These are phyloP conservation scores for Plasmodium reichenowi DNA, from an alignment of 169 alveolate species.

Conservation along the genomic window DNA sequence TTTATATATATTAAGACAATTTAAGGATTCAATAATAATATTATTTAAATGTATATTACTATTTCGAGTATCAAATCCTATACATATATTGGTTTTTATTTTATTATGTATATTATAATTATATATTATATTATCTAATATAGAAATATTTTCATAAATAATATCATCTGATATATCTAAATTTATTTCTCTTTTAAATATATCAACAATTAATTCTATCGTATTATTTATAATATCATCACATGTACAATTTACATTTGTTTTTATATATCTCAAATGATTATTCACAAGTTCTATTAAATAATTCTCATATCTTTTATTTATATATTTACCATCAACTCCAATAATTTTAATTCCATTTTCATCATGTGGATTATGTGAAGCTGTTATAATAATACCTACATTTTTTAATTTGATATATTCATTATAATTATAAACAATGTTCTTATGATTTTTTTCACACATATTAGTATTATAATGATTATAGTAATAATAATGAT, in stretches of 20 bases:
- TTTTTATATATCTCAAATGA: constrained; percentile 49
- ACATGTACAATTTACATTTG: constrained; percentile 24
- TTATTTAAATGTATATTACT: constrained; percentile 36
- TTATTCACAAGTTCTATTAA: constrained; percentile 78
- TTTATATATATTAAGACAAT: constrained; percentile 24
- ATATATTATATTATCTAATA: constrained; percentile 42
- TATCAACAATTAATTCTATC: constrained; percentile 10
- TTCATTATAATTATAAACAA: neutral
- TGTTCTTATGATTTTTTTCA: neutral
- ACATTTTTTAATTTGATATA: constrained; percentile 31
- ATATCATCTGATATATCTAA: constrained; percentile 41
- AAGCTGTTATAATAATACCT: constrained; percentile 84
- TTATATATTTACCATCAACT: constrained; percentile 77
- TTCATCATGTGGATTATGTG: constrained; percentile 81
- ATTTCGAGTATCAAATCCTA: constrained; percentile 70
- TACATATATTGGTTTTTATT: constrained; percentile 53
- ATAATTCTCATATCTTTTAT: constrained; percentile 78
- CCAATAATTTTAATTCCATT: constrained; percentile 84
- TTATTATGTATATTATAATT: constrained; percentile 20
- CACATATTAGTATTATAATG: neutral
- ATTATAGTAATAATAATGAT: too few relatives aligned
- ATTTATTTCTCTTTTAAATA: constrained; percentile 35
- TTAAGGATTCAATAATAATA: constrained; percentile 48
- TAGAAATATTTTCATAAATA: constrained; percentile 1
- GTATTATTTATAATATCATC: constrained; percentile 46